A percentile compares a stretch with the other conserved stretches of the same genome.
Conservation (phyloP, 306 rosid genomes). For the Rubus parviflorus region DNA sequence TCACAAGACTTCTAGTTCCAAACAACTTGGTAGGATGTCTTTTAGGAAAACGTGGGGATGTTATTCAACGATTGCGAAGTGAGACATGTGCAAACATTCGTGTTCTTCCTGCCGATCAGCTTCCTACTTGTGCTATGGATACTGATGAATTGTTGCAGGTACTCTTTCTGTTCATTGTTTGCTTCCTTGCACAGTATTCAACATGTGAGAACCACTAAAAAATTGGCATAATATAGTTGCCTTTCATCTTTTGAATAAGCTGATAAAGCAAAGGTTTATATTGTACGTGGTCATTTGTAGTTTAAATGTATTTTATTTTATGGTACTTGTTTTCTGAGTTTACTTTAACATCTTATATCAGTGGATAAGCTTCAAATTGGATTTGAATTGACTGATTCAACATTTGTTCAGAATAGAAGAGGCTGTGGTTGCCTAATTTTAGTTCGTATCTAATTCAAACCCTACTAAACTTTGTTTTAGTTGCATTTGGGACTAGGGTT, state of each 20-base stretch:
- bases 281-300: not conserved
- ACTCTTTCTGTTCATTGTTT: not conserved
- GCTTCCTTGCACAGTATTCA: not conserved
- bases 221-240: not conserved
- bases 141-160: constrained; percentile 46
- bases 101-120: constrained; percentile 37
- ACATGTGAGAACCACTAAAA: not conserved
- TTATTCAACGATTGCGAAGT: constrained; percentile 37
- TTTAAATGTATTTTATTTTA: not conserved
- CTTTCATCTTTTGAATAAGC: not conserved
- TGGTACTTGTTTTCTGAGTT: not conserved
- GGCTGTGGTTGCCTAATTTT: not conserved
- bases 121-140: constrained; percentile 38
- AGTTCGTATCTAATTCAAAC: not conserved
- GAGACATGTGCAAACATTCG: constrained; percentile 39
- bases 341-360: not conserved
- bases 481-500: not conserved
- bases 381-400: not conserved
- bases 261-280: not conserved
- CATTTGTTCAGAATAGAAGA: not conserved
- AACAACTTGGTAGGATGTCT: constrained; percentile 37
- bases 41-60: constrained; percentile 40
- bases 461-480: not conserved
- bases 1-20: constrained; percentile 36
- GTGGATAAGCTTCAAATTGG: not conserved